Percentiles rank a stretch among this genome's conserved stretches.
Conservation (phyloP, 2,329 filamentous ascomycete species). For the Curvularia eragrostidis region DNA sequence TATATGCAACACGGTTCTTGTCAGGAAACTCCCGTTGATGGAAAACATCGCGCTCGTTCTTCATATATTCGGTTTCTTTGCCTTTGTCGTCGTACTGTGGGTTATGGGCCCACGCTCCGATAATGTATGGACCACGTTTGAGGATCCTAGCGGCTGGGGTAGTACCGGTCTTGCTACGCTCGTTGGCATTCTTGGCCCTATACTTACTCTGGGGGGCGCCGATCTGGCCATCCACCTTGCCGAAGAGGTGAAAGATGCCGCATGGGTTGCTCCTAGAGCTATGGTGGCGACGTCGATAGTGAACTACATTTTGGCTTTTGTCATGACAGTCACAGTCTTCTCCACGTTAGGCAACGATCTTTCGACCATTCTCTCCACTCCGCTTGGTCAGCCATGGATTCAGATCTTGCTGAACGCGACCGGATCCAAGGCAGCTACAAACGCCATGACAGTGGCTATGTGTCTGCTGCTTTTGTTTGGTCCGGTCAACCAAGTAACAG, state of each 20-base stretch:
- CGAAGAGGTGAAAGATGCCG: slow-evolving; percentile 36
- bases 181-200: slow-evolving; percentile 45
- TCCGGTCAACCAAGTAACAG: slow-evolving; percentile 14
- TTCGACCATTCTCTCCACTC: slow-evolving; percentile 5
- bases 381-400: slow-evolving; percentile 25
- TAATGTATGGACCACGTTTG: slow-evolving; percentile 54
- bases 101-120: slow-evolving; percentile 39
- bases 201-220: slow-evolving; percentile 41
- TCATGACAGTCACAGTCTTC: slow-evolving; percentile 29
- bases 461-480: background rate
- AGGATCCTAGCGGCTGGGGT: slow-evolving; percentile 53
- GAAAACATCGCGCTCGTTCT: slow-evolving; percentile 49
- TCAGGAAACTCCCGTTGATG: slow-evolving; percentile 45
- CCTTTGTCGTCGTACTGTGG: slow-evolving; percentile 49
- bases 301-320: slow-evolving; percentile 44
- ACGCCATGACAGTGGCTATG: slow-evolving; percentile 21
- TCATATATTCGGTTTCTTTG: slow-evolving; percentile 58
- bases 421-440: slow-evolving; percentile 20
- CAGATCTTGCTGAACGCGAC: slow-evolving; percentile 31
- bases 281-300: slow-evolving; percentile 47
- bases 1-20: slow-evolving; percentile 49
- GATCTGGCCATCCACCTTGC: slow-evolving; percentile 43
- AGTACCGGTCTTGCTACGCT: slow-evolving; percentile 50
- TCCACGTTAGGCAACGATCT: slow-evolving; percentile 6
- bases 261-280: slow-evolving; percentile 34